A percentile compares a stretch with the other conserved stretches of the same genome.
These are phyloP conservation scores for Adansonia grandidieri DNA, from an alignment of 441 rosid species.

Conservation along the genomic window DNA sequence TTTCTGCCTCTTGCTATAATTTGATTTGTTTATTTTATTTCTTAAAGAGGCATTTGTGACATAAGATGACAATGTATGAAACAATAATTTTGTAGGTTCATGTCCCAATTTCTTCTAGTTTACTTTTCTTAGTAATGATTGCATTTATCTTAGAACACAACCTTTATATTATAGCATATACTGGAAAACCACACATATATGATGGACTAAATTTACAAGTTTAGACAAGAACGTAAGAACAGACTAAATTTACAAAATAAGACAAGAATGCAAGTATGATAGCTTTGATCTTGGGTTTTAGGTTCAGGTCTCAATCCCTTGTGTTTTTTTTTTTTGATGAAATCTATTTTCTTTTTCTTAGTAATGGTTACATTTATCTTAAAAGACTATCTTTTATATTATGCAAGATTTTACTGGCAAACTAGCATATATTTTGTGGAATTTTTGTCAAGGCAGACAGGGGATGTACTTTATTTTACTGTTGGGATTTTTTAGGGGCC, in stretches of 20 bases:
- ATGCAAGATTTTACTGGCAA: neutral
- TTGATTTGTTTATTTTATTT: conserved; percentile 17
- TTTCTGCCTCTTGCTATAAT: conserved; percentile 15
- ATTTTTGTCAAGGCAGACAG: neutral
- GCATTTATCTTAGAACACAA: neutral
- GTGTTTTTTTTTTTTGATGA: neutral
- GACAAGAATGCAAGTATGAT: neutral
- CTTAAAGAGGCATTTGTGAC: conserved; percentile 9
- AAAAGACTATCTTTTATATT: neutral
- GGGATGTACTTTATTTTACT: neutral
- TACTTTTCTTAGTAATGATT: neutral
- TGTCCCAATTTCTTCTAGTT: conserved; percentile 2
- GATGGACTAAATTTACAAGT: neutral
- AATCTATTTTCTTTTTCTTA: neutral
- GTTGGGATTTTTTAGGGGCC: neutral
- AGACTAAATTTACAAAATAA: neutral
- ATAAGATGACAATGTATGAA: conserved; percentile 2
- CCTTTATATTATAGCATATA: neutral
- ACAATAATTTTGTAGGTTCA: neutral
- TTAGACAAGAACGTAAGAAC: neutral
- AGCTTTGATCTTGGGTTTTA: neutral
- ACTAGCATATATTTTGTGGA: neutral
- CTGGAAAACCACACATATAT: neutral
- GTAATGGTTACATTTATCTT: neutral
- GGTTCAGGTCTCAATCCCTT: too few relatives aligned